Evolutionary conservation across 345 rosid species (phyloP), one percentile per base, ranked within the genome.

Genomic region (Salix exigua): DNA sequence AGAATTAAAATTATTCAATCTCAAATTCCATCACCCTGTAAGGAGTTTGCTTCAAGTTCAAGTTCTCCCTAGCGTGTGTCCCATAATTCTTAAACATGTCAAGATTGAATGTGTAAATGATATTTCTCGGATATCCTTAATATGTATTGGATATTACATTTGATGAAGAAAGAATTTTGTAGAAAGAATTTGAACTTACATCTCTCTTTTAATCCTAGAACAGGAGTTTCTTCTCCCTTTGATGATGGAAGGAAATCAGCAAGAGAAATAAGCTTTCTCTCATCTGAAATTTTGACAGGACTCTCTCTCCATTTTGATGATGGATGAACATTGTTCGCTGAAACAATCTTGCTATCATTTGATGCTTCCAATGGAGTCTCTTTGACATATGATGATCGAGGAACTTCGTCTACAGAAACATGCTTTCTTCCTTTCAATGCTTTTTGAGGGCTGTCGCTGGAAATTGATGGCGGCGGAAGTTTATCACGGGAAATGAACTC

Each of bases 401-500:
- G 63, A 19, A 79, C 73, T 70, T 44, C 67, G 44, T 77, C 75
- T 65, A 44, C 70, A 66, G 82, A 44, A 74, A 37, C 28, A 72
- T 66, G 77, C 66, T 80, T 62, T 31, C 61, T 82, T 76, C 80
- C 86, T 66, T 75, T 77, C 16, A 72, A 79, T 23, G 19, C 78
- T 76, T 80, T 79, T 62, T 55, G 51, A 64, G 73, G 82, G 67
- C 48, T 78, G 76, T 87, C 85, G 77, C 58, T 64, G 11, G 77
- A 25, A 67, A 64, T 74, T 70, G 83, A 73, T 62, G 80, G 72
- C 30, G 82, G 60, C 70, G 79, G 81, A 66, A 73, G 74, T 33
- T 84, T 85, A 55, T 83, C 84, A 30, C 80, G 76, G 73, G 81
- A 86, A 82, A 85, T 80, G 53, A 88, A 79, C 79, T 87, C 85